Evolutionary conservation across 176 grass and related monocot species (phyloP).

Genomic region (Cenchrus fungigraminus): DNA sequence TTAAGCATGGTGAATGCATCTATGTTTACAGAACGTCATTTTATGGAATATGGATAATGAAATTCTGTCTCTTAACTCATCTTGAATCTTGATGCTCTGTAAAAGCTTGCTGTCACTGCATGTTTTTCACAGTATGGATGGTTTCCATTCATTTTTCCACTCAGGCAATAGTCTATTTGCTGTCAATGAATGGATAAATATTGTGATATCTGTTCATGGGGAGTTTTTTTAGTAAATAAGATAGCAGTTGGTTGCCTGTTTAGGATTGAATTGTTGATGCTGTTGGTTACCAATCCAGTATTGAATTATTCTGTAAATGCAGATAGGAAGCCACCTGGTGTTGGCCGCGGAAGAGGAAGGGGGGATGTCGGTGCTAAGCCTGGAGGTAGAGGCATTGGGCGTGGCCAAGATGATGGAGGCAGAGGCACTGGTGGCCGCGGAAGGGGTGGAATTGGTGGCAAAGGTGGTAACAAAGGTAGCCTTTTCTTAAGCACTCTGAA

Average conservation of each 20-base stretch:
- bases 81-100: neutral
- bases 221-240: neutral
- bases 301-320: conserved; percentile 36
- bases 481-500: neutral
- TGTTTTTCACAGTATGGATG: neutral
- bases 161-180: neutral
- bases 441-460: conserved; percentile 66
- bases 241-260: neutral
- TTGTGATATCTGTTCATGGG: neutral
- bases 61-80: neutral
- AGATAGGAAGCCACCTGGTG: conserved; percentile 97
- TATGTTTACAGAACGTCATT: neutral
- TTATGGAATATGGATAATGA: neutral
- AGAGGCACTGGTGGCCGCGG: conserved; percentile 69
- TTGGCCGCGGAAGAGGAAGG: conserved; percentile 93
- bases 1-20: neutral
- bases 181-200: neutral
- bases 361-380: conserved; percentile 63
- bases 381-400: conserved; percentile 71
- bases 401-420: conserved; percentile 81
- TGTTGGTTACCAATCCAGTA: neutral
- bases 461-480: conserved; percentile 77
- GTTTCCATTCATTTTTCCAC: neutral
- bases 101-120: neutral
- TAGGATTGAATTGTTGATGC: neutral